A percentile compares a stretch with the other conserved stretches of the same genome.
phyloP scores from a whole-genome alignment of 352 stramenopile species.

The Bremia lactucae region DNA sequence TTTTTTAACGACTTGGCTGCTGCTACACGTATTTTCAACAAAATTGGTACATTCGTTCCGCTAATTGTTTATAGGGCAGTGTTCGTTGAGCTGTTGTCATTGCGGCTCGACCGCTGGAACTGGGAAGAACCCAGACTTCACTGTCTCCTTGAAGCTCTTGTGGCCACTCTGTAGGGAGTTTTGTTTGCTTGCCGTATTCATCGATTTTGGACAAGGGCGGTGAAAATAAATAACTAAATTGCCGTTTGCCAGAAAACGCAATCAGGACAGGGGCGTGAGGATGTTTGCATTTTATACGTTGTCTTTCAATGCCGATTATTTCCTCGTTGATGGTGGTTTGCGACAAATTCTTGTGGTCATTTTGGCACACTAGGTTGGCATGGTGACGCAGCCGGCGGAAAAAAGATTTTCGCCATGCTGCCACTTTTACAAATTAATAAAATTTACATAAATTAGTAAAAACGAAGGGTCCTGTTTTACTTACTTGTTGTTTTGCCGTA shows the following conservation, averaged over 20 bases:
- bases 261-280: conserved; percentile 60
- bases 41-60: conserved; percentile 42
- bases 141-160: conserved; percentile 38
- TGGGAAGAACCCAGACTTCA: conserved; percentile 79
- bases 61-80: conserved; percentile 59
- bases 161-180: conserved; percentile 60
- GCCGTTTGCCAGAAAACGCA: conserved; percentile 79
- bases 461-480: background rate
- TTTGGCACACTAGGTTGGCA: conserved; percentile 35
- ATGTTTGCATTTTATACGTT: conserved; percentile 15
- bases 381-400: conserved; percentile 50
- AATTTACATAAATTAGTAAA: background rate
- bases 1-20: conserved; percentile 13
- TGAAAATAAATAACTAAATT: conserved; percentile 79
- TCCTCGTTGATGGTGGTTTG: conserved; percentile 2
- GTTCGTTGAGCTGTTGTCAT: conserved; percentile 70
- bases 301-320: background rate
- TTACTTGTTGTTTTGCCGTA: conserved; percentile 66
- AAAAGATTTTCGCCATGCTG: conserved; percentile 47
- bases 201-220: conserved; percentile 58
- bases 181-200: conserved; percentile 41
- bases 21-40: conserved; percentile 28
- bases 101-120: conserved; percentile 67
- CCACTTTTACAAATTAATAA: conserved; percentile 27
- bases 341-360: conserved; percentile 17